Evolutionary conservation across 768 basidiomycete species (phyloP), one percentile per base, ranked within the genome.

Genomic region (Boletus coccyginus): DNA sequence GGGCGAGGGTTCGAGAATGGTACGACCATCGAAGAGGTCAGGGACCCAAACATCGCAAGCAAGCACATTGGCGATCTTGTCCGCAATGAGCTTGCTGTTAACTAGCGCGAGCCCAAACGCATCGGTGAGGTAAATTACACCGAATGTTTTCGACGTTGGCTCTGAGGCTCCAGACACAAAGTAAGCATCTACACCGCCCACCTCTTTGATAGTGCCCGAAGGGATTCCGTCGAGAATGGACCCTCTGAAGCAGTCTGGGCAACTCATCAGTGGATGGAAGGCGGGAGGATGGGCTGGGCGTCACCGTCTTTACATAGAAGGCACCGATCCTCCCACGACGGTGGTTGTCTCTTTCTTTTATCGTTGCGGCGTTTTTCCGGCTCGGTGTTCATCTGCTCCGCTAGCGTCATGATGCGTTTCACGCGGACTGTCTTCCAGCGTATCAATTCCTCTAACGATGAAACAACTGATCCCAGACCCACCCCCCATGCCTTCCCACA

Each of bases 31-130:
- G 60, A 85, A 87, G 46, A 83, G 66, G 68, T 87, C 83, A 10
- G 85, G 85, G 17, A 84, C 74, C 79, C 82, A 87, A 17, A 85
- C 84, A 60, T 87, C 85, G 58, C 84, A 82, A 17, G 73, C 69
- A 31, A 86, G 62, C 17, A 69, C 61, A 53, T 76, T 69, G 9
- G 83, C 75, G 24, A 85, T 64, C 29, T 74, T 70, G 66, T 87
- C 84, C 2, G 84, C 84, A 7, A 86, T 71, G 54, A 88, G 74
- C 61, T 81, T 83, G 58, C 70, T 74, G 59, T 86, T 85, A 36
- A 74, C 59, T 16, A 85, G 64, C 5, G 74, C 71, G 7, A 86
- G 69, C 0, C 83, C 84, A 56, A 84, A 88, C 13, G 74, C 76
- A 57, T 87, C 84, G 0, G 80, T 84, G 32, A 85, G 69, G 7